These are phyloP conservation scores for Trichoderma sp. DNA, from an alignment of 2,329 filamentous ascomycete species.

Conservation along the genomic window DNA sequence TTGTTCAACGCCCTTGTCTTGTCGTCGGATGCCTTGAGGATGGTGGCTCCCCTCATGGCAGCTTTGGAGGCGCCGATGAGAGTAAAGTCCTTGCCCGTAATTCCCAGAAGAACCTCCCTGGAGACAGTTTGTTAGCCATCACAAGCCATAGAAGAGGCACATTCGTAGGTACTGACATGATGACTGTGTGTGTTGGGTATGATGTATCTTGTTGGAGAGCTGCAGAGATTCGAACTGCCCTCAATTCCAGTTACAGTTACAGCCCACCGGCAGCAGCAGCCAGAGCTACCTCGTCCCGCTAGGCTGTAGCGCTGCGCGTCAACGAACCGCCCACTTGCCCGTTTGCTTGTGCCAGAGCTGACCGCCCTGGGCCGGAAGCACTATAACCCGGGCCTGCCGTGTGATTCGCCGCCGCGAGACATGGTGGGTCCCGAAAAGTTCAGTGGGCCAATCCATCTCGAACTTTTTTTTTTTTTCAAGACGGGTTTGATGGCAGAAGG, in stretches of 20 bases:
- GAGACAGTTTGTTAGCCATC: conserved; percentile 13
- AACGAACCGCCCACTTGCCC: conserved; percentile 29
- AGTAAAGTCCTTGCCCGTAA: conserved; percentile 99
- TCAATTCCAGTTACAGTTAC: conserved; percentile 2
- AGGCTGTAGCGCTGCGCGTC: conserved; percentile 42
- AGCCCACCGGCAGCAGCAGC: conserved; percentile 6
- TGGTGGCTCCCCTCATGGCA: conserved; percentile 93
- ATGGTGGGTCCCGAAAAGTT: conserved; percentile 23
- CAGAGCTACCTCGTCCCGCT: conserved; percentile 24
- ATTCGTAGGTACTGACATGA: conserved; percentile 18
- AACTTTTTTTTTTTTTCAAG: conserved; percentile 43
- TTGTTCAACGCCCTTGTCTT: conserved; percentile 93
- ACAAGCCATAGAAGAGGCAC: background rate
- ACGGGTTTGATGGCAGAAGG: conserved; percentile 27
- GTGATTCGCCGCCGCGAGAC: conserved; percentile 28
- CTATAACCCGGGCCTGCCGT: conserved; percentile 25
- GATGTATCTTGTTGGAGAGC: conserved; percentile 24
- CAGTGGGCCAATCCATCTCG: conserved; percentile 29
- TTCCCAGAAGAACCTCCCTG: conserved; percentile 97
- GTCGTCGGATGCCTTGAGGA: conserved; percentile 93
- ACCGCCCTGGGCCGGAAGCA: conserved; percentile 38
- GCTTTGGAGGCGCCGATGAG: conserved; percentile 97
- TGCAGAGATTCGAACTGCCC: conserved; percentile 14
- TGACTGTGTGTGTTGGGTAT: conserved; percentile 12
- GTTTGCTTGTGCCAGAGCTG: conserved; percentile 31